phyloP scores from a whole-genome alignment of 192 early-diverging fungal genomes.

The Physocladia obscura region DNA sequence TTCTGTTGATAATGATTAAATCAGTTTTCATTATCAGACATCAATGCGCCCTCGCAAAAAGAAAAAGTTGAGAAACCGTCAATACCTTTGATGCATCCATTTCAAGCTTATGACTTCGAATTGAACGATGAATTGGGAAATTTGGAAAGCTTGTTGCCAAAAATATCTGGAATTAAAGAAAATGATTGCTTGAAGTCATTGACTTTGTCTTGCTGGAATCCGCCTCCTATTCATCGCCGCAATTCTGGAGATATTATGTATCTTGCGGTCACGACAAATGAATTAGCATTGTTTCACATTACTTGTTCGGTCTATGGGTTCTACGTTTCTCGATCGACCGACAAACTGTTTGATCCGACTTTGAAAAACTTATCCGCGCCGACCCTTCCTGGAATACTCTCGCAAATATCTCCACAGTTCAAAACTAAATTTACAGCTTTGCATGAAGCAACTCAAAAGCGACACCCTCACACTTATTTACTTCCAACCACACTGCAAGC shows the following conservation, averaged over 20 bases:
- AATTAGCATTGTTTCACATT: slow-evolving; percentile 78
- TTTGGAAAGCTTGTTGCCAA: slow-evolving; percentile 54
- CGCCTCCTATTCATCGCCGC: slow-evolving; percentile 73
- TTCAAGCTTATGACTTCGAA: slow-evolving; percentile 39
- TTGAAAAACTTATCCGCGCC: slow-evolving; percentile 27
- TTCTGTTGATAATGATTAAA: neutral
- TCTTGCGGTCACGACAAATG: slow-evolving; percentile 81
- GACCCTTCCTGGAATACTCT: slow-evolving; percentile 38
- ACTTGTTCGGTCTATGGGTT: slow-evolving; percentile 85
- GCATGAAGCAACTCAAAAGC: slow-evolving; percentile 58
- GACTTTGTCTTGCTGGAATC: slow-evolving; percentile 89
- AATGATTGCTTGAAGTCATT: slow-evolving; percentile 57
- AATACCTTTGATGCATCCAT: slow-evolving; percentile 19
- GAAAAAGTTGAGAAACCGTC: slow-evolving; percentile 7
- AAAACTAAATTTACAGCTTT: slow-evolving; percentile 63
- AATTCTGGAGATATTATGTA: slow-evolving; percentile 87
- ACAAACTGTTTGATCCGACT: slow-evolving; percentile 41
- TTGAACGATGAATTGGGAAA: neutral
- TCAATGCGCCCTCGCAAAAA: slow-evolving; percentile 19
- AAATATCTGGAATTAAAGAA: slow-evolving; percentile 40
- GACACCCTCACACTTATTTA: slow-evolving; percentile 79
- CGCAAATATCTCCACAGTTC: slow-evolving; percentile 60
- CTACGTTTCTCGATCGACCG: slow-evolving; percentile 80
- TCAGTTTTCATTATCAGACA: slow-evolving; percentile 5
- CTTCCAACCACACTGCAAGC: slow-evolving; percentile 63